A percentile compares a stretch with the other conserved stretches of the same genome.
These are phyloP conservation scores for Alternaria sp. DNA, from an alignment of 2,329 filamentous ascomycete species.

Conservation along the genomic window DNA sequence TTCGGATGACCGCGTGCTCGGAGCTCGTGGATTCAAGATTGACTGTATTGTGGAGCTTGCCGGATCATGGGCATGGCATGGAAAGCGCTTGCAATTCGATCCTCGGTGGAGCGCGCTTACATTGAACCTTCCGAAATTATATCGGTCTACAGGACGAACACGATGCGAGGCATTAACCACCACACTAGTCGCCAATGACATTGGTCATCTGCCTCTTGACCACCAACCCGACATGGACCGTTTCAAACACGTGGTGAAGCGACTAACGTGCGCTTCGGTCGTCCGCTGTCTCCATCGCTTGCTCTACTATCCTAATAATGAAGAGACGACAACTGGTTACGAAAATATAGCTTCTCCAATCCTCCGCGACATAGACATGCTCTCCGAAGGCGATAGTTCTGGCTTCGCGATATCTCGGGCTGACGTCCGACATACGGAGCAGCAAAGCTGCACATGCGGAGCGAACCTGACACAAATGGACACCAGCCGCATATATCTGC, in stretches of 20 bases:
- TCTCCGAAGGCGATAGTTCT: not conserved
- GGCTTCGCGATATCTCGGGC: not conserved
- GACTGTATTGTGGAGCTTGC: not conserved
- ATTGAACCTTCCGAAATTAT: not conserved
- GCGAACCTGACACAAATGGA: not conserved
- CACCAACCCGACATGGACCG: not conserved
- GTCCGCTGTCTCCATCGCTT: not conserved
- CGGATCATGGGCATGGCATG: not conserved
- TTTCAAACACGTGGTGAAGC: not conserved
- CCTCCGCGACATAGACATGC: not conserved
- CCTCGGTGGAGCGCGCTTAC: conserved; percentile 1
- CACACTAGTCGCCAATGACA: not conserved
- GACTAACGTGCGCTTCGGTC: not conserved
- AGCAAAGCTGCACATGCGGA: not conserved
- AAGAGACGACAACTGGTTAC: not conserved
- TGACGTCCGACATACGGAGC: not conserved
- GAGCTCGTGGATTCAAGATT: not conserved
- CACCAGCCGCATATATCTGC: not conserved
- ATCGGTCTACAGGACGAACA: not conserved
- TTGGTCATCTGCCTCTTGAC: not conserved
- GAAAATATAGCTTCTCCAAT: not conserved
- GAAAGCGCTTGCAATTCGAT: not conserved
- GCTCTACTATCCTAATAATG: not conserved
- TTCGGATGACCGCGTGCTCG: not conserved
- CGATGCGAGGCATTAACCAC: not conserved